Evolutionary conservation across 805 yeast genomes (phyloP), one percentile per base, ranked within the genome.

Genomic region (Saccharomycopsis fermentans): DNA sequence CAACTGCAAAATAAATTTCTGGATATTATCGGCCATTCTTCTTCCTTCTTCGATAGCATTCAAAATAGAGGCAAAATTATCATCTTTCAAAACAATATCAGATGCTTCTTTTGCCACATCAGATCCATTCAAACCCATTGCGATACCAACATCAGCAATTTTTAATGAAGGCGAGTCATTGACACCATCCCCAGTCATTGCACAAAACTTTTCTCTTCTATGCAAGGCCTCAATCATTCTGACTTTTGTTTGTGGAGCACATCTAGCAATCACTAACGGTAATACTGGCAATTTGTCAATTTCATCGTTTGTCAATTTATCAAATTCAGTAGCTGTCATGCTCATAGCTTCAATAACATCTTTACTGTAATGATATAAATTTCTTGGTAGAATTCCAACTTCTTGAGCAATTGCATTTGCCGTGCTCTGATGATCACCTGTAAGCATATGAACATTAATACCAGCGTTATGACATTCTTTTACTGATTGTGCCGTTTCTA

Each of bases 161-260:
- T 86, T 86, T 70, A 86, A 74, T 37, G 87, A 80, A 27, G 92
- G 92, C 1, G 90, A 84, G 68, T 86, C 92, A 68, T 86, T 86
- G 52, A 86, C 91, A 63, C 92, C 92, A 69, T 86, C 92, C 62
- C 90, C 90, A 32, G 90, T 84, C 92, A 86, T 87, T 19, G 92
- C 92, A 71, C 84, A 77, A 70, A 82, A 77, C 67, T 82, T 74
- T 62, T 77, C 71, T 69, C 81, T 80, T 66, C 79, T 83, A 74
- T 78, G 90, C 65, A 74, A 78, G 0, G 92, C 91, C 57, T 86
- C 90, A 65, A 87, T 85, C 84, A 87, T 82, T 63, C 90, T 76
- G 17, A 86, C 92, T 69, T 87, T 86, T 24, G 91, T 86, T 68
- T 83, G 85, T 2, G 92, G 94, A 4, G 92, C 87, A 72, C 92